Evolutionary conservation across 2,329 filamentous ascomycete genomes (phyloP).

Genomic region (Dothistroma septosporum): DNA sequence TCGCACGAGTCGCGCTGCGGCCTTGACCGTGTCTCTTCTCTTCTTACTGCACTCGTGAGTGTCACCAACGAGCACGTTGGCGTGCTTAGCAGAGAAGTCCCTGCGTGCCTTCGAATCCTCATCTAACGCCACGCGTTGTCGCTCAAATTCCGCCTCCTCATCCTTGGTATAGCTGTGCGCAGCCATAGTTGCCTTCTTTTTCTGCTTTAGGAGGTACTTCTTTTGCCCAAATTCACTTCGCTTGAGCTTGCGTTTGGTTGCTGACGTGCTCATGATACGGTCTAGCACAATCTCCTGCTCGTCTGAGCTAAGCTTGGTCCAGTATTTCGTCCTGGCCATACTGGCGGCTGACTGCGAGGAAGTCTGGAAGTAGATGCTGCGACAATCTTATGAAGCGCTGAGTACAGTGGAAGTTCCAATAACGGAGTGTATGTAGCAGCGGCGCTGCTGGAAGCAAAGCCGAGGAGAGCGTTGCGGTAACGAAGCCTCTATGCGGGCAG

Average conservation of each 20-base stretch:
- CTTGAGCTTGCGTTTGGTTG: not conserved
- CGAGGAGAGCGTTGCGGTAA: not conserved
- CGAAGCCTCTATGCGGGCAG: not conserved
- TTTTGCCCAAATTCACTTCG: not conserved
- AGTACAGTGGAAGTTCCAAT: no score
- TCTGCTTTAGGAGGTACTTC: not conserved
- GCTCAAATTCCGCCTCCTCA: not conserved
- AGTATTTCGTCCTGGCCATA: not conserved
- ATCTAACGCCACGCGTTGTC: not conserved
- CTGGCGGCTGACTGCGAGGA: no score
- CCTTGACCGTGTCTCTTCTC: not conserved
- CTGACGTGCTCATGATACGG: not conserved
- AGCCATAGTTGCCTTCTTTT: not conserved
- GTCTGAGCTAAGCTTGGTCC: not conserved
- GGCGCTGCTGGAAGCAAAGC: not conserved
- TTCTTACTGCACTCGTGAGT: not conserved
- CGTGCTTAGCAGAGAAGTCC: not conserved
- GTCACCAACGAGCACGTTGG: not conserved
- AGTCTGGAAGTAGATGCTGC: no score
- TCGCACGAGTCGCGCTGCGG: not conserved
- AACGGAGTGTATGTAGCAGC: no score
- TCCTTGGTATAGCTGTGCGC: not conserved
- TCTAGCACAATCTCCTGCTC: not conserved
- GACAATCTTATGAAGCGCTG: no score
- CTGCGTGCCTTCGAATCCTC: not conserved